These are phyloP conservation scores for Calonectria pseudoturangicola DNA, from an alignment of 2,329 filamentous ascomycete genomes.

Conservation along the genomic window DNA sequence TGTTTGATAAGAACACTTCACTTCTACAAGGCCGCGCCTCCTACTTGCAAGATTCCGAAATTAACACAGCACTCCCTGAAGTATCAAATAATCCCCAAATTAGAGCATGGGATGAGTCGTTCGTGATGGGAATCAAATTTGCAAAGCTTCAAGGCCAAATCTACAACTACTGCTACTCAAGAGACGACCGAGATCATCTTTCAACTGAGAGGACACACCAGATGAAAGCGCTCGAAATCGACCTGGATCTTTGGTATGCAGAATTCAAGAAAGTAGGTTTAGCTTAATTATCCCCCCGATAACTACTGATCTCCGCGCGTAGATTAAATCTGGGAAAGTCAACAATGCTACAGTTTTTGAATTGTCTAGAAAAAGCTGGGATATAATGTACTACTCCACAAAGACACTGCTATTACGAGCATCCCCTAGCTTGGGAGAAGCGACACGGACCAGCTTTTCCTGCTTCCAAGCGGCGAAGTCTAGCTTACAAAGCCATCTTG, in stretches of 20 bases:
- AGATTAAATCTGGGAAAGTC: constrained; percentile 41
- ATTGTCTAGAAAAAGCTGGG: constrained; percentile 41
- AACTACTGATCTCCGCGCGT: no score
- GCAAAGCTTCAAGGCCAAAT: constrained; percentile 42
- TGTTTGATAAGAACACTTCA: constrained; percentile 45
- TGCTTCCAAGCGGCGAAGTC: constrained; percentile 47
- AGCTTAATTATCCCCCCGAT: not conserved
- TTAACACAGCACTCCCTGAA: constrained; percentile 39
- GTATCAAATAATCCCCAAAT: constrained; percentile 30
- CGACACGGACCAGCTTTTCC: constrained; percentile 39
- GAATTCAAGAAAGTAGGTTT: constrained; percentile 37
- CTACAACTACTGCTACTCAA: constrained; percentile 25
- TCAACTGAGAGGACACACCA: constrained; percentile 28
- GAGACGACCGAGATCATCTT: not conserved
- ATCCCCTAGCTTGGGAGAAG: constrained; percentile 33
- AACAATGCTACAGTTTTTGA: constrained; percentile 24
- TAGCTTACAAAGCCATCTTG: constrained; percentile 42
- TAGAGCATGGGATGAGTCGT: constrained; percentile 41
- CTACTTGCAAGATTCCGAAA: constrained; percentile 45
- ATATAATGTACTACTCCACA: constrained; percentile 50
- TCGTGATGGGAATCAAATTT: constrained; percentile 37
- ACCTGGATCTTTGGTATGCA: constrained; percentile 40
- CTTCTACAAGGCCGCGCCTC: constrained; percentile 43
- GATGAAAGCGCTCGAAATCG: constrained; percentile 35
- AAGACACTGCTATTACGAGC: constrained; percentile 44